phyloP scores from a whole-genome alignment of 768 basidiomycete genomes.

The Boletus edulis region DNA sequence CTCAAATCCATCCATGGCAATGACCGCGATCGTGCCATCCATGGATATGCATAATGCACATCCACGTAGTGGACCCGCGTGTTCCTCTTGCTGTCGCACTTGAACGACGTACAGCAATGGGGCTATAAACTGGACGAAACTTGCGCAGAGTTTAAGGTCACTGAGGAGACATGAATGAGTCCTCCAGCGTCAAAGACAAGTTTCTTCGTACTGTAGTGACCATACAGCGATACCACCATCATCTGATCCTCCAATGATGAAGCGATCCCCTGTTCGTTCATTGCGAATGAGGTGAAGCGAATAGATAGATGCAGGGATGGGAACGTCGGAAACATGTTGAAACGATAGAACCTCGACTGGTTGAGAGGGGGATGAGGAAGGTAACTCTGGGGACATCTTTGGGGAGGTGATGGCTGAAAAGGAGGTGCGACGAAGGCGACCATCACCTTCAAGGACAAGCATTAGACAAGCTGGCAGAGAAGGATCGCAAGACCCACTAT shows the following conservation, averaged over 20 bases:
- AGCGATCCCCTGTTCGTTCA: constrained; percentile 54
- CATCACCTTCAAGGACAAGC: constrained; percentile 43
- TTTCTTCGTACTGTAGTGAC: constrained; percentile 53
- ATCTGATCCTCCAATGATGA: constrained; percentile 71
- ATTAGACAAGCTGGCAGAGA: background rate
- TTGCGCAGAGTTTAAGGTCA: constrained; percentile 60
- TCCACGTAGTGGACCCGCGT: constrained; percentile 56
- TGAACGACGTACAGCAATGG: constrained; percentile 60
- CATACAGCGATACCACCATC: constrained; percentile 80
- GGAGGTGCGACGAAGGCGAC: constrained; percentile 46
- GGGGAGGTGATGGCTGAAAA: constrained; percentile 34
- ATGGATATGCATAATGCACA: constrained; percentile 69
- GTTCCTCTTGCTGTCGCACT: constrained; percentile 44
- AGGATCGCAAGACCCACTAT: constrained; percentile 40
- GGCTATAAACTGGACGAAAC: constrained; percentile 71
- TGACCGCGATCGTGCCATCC: constrained; percentile 83
- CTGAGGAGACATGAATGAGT: constrained; percentile 34
- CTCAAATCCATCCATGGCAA: constrained; percentile 70
- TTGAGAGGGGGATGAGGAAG: constrained; percentile 1
- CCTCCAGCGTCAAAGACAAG: background rate
- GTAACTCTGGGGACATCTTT: background rate
- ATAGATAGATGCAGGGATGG: constrained; percentile 45
- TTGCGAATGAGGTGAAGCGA: constrained; percentile 56
- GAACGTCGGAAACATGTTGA: constrained; percentile 40
- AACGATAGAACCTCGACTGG: constrained; percentile 15